Evolutionary conservation across 176 grass and related monocot species (phyloP).

Genomic region (Miscanthus lutarioriparius): DNA sequence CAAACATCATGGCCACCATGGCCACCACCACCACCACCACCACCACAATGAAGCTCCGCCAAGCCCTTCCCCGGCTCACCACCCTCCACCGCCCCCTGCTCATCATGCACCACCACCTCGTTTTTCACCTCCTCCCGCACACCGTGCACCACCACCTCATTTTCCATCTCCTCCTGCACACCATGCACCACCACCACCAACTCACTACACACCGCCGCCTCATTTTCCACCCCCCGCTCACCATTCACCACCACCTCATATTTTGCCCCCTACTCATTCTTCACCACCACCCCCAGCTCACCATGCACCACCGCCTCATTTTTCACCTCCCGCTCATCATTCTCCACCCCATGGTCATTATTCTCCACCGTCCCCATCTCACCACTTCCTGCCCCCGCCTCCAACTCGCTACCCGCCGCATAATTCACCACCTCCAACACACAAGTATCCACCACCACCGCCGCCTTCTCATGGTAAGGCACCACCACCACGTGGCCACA

Average conservation of each 20-base stretch:
- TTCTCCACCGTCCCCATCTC: neutral
- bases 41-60: constrained; percentile 6
- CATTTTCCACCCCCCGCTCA: neutral
- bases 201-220: neutral
- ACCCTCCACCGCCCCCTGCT: neutral
- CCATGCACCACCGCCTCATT: neutral
- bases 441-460: neutral
- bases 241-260: neutral
- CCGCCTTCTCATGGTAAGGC: neutral
- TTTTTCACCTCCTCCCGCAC: neutral
- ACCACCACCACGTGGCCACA: neutral
- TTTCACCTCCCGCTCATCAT: neutral
- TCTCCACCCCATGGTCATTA: neutral
- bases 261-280: neutral
- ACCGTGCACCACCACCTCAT: neutral
- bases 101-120: neutral
- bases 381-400: neutral
- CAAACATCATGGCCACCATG: constrained; percentile 42
- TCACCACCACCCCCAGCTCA: neutral
- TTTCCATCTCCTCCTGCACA: neutral
- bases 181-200: neutral
- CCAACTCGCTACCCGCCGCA: constrained; percentile 30
- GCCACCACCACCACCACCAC: neutral
- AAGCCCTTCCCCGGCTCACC: neutral
- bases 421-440: neutral